Evolutionary conservation across 1,284 basidiomycete genomes (phyloP), one percentile per base, ranked within the genome.

Genomic region (Moesziomyces parantarcticus): DNA sequence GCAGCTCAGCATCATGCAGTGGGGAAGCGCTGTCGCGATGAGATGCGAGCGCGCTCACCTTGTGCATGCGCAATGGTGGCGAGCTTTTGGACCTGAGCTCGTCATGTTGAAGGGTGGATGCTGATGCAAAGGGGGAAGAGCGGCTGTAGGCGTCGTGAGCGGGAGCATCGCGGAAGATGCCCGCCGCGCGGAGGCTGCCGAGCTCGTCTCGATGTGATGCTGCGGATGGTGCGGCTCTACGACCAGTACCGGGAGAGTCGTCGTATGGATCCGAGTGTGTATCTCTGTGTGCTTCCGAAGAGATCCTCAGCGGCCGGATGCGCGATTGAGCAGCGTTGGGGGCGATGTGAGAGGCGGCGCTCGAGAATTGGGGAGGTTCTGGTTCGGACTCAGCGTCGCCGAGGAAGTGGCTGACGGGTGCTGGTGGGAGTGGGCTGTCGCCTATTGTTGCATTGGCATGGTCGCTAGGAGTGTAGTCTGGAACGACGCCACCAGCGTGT

Each of bases 401-500:
- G n/a, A 74, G 52, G 20, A 74, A 74, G 46, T 69, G 66, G 50
- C 71, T 74, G 59, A 74, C 71, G 18, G 71, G 71, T 14, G 71
- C 66, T 2, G 71, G 66, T 41, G 71, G 71, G 1, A 74, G 50
- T 14, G 71, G 71, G 32, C 66, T 69, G 53, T 74, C 71, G 36
- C 55, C 53, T 45, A 68, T 74, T 29, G 69, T 72, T 16, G 69
- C 69, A 25, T 72, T 67, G 42, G 52, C 58, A 21, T 56, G 52
- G 43, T 72, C 69, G 52, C 55, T 66, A 7, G 69, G 69, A 21
- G 69, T 66, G 23, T 63, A 63, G 4, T 72, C 63, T 16, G 59
- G 10, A 3, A 59, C 10, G 18, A 34, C 32, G 14, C 52, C 50
- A 6, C 49, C 62, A 39, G 29, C 32, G 49, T 72, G 69, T 16